These are phyloP conservation scores for Talaromyces adpressus DNA, from an alignment of 495 filamentous ascomycete genomes.

Conservation along the genomic window DNA sequence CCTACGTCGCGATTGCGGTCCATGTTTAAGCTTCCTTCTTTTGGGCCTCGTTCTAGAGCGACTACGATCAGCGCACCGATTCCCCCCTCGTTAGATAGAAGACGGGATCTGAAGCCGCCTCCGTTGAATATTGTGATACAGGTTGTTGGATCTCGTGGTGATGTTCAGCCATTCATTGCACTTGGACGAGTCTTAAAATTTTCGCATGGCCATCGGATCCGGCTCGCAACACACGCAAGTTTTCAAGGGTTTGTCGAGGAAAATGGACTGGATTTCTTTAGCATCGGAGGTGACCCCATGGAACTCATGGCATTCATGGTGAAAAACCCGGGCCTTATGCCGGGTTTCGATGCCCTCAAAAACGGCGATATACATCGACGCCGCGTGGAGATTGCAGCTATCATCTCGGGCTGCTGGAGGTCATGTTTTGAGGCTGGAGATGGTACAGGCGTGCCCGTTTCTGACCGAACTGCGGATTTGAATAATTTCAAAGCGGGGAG, in stretches of 20 bases:
- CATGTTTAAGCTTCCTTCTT: conserved; percentile 2
- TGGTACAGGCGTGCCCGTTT: conserved; percentile 45
- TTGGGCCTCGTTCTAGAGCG: conserved; percentile 48
- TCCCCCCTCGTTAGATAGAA: conserved; percentile 52
- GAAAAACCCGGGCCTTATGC: conserved; percentile 75
- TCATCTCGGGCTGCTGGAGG: conserved; percentile 73
- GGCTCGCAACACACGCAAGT: conserved; percentile 66
- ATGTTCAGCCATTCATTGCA: conserved; percentile 70
- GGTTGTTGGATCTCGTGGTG: conserved; percentile 72
- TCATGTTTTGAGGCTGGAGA: conserved; percentile 62
- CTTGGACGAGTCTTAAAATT: conserved; percentile 56
- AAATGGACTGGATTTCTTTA: conserved; percentile 73
- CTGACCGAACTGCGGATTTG: conserved; percentile 26
- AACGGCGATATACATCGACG: conserved; percentile 61
- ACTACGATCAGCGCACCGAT: conserved; percentile 51
- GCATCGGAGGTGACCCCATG: conserved; percentile 69
- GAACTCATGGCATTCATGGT: conserved; percentile 86
- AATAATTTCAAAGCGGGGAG: conserved; percentile 27
- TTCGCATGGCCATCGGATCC: conserved; percentile 64
- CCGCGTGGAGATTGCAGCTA: conserved; percentile 60
- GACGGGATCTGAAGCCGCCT: conserved; percentile 48
- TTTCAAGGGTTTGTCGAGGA: conserved; percentile 64
- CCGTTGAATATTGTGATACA: conserved; percentile 71
- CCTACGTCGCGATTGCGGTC: conserved; percentile 46
- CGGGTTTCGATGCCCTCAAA: conserved; percentile 57